phyloP scores from a whole-genome alignment of 2,329 filamentous ascomycete species.

The Chalaropsis ovoidea region DNA sequence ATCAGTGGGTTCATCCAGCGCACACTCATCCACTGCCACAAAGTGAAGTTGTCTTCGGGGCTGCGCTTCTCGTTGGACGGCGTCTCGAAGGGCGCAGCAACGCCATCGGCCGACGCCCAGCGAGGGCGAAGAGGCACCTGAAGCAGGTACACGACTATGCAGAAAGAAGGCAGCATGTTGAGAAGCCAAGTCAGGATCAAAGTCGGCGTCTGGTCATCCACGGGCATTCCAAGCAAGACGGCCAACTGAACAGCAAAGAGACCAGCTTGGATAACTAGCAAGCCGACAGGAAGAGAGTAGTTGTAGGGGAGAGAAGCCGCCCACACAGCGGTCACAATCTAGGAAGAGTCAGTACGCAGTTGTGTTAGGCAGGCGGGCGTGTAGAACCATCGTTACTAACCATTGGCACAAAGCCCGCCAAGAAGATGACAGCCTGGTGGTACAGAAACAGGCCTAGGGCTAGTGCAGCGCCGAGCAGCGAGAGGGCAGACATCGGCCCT shows the following conservation, averaged over 20 bases:
- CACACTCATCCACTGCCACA: constrained; percentile 78
- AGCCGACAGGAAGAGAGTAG: constrained; percentile 19
- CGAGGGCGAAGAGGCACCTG: constrained; percentile 62
- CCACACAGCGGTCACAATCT: constrained; percentile 13
- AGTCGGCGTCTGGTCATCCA: constrained; percentile 27
- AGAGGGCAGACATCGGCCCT: neutral
- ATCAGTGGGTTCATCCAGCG: constrained; percentile 75
- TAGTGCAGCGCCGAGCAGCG: constrained; percentile 5
- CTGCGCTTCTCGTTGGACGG: constrained; percentile 44
- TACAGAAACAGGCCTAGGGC: constrained; percentile 2
- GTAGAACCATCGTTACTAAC: neutral
- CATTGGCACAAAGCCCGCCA: neutral
- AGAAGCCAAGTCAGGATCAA: constrained; percentile 28
- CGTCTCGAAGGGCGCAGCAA: constrained; percentile 43
- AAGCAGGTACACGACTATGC: constrained; percentile 45
- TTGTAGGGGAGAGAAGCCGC: neutral
- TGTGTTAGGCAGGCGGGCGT: neutral
- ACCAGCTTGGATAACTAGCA: constrained; percentile 31
- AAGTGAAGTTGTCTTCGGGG: constrained; percentile 65
- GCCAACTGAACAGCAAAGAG: constrained; percentile 30
- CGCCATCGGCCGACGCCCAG: constrained; percentile 42
- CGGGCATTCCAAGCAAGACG: constrained; percentile 27
- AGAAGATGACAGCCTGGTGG: neutral
- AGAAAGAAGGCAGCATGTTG: constrained; percentile 36
- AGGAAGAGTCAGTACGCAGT: neutral